Percentiles rank a stretch among this genome's conserved stretches.
Conservation (phyloP, 2,329 filamentous ascomycete species). For the Aspergillus sp. region DNA sequence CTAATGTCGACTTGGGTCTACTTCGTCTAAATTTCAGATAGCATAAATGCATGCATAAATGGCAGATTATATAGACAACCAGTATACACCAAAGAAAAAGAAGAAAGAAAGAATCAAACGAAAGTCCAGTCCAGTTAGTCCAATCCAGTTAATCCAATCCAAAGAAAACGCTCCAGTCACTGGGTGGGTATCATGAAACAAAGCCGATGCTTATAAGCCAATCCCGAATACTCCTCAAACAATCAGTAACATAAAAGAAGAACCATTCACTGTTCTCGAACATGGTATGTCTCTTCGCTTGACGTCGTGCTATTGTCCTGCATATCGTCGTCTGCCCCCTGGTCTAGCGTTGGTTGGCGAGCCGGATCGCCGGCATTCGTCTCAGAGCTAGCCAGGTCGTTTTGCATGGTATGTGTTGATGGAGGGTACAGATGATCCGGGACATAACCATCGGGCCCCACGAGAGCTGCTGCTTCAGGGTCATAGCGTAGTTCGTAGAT, state of each 20-base stretch:
- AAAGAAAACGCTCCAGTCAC: background rate
- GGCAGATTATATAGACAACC: background rate
- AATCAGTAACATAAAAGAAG: background rate
- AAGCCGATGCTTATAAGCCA: background rate
- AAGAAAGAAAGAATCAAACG: too few relatives aligned
- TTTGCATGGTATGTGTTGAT: too few relatives aligned
- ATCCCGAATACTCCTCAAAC: background rate
- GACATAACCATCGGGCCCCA: constrained; percentile 19
- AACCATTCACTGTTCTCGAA: background rate
- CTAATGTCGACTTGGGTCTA: too few relatives aligned
- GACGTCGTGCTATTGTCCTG: background rate
- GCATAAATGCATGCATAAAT: background rate
- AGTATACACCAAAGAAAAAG: too few relatives aligned
- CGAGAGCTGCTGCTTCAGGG: constrained; percentile 30
- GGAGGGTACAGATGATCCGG: background rate
- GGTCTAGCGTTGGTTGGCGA: background rate
- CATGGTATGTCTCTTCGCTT: too few relatives aligned
- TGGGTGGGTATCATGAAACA: background rate
- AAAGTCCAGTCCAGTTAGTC: too few relatives aligned
- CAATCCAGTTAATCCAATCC: background rate
- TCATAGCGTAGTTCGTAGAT: constrained; percentile 31
- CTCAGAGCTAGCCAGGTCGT: background rate
- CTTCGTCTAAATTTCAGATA: background rate
- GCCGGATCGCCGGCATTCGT: background rate
- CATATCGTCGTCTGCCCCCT: background rate